A percentile compares a stretch with the other conserved stretches of the same genome.
Evolutionary conservation across 805 yeast genomes (phyloP).

Genomic region (Pichia ethanolica): DNA sequence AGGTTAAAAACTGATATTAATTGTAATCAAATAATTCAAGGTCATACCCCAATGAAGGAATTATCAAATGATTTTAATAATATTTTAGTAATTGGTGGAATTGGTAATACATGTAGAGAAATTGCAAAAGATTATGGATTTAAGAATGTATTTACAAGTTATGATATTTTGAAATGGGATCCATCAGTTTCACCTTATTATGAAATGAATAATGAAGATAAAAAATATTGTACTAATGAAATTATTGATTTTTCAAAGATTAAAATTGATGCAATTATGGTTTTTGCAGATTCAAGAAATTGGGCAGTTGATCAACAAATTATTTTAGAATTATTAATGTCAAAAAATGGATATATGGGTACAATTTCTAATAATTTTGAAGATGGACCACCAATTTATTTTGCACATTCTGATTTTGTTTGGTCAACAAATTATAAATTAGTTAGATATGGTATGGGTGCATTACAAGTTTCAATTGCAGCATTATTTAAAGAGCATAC

Average conservation of each 20-base stretch:
- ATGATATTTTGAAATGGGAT: constrained; percentile 78
- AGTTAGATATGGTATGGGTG: constrained; percentile 91
- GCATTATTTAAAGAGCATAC: constrained; percentile 81
- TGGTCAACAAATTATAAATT: constrained; percentile 87
- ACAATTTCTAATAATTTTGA: constrained; percentile 62
- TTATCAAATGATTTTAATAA: constrained; percentile 59
- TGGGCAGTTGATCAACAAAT: constrained; percentile 94
- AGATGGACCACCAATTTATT: constrained; percentile 76
- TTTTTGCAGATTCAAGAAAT: constrained; percentile 86
- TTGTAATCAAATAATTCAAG: constrained; percentile 80
- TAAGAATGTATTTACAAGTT: constrained; percentile 71
- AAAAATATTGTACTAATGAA: constrained; percentile 41
- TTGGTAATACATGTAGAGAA: constrained; percentile 73
- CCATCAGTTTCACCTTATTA: constrained; percentile 85
- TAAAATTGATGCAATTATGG: constrained; percentile 72
- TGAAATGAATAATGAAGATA: constrained; percentile 66
- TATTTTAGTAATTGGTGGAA: constrained; percentile 84
- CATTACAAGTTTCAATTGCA: constrained; percentile 80
- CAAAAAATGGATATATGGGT: constrained; percentile 78
- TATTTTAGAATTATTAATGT: constrained; percentile 69
- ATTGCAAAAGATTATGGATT: constrained; percentile 84
- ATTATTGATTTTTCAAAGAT: constrained; percentile 54
- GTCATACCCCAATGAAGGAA: constrained; percentile 91
- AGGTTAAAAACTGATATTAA: constrained; percentile 55
- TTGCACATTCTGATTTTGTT: constrained; percentile 87